Conservation (phyloP, 2,329 filamentous ascomycete genomes). For the Aspergillus novofumigatus region DNA sequence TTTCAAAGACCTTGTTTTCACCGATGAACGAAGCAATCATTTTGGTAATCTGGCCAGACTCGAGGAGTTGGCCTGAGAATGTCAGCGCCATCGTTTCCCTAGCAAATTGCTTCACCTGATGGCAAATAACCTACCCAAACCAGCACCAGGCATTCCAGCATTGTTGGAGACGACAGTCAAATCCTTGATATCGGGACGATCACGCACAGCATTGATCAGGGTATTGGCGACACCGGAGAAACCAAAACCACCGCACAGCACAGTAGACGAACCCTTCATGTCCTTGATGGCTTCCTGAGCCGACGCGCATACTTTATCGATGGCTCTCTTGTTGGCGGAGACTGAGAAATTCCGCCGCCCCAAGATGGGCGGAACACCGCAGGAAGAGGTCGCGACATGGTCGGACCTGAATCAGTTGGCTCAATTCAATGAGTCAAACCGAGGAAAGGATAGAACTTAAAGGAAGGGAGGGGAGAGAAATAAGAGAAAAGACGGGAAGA, state of each 20-base stretch:
- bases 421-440: not conserved
- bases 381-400: slow-evolving; percentile 27
- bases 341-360: slow-evolving; percentile 59
- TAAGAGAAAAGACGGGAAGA: slow-evolving; percentile 4
- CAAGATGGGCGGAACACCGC: slow-evolving; percentile 28
- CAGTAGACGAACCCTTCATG: slow-evolving; percentile 63
- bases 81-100: not conserved
- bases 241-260: slow-evolving; percentile 75
- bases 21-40: slow-evolving; percentile 75
- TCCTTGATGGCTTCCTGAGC: slow-evolving; percentile 69
- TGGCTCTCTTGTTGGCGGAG: slow-evolving; percentile 59
- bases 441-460: not conserved
- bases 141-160: slow-evolving; percentile 66
- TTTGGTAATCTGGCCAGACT: slow-evolving; percentile 67
- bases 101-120: not conserved
- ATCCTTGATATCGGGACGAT: slow-evolving; percentile 52
- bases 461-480: slow-evolving; percentile 3
- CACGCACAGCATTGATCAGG: slow-evolving; percentile 61
- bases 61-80: slow-evolving; percentile 58
- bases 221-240: slow-evolving; percentile 56
- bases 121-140: slow-evolving; percentile 54
- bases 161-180: slow-evolving; percentile 80
- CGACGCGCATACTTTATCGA: slow-evolving; percentile 70
- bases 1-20: slow-evolving; percentile 80
- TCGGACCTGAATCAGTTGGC: slow-evolving; percentile 13